Base-by-base conservation (phyloP, 768 basidiomycete genomes). In the Porpolomopsis calyptriformis region DNA sequence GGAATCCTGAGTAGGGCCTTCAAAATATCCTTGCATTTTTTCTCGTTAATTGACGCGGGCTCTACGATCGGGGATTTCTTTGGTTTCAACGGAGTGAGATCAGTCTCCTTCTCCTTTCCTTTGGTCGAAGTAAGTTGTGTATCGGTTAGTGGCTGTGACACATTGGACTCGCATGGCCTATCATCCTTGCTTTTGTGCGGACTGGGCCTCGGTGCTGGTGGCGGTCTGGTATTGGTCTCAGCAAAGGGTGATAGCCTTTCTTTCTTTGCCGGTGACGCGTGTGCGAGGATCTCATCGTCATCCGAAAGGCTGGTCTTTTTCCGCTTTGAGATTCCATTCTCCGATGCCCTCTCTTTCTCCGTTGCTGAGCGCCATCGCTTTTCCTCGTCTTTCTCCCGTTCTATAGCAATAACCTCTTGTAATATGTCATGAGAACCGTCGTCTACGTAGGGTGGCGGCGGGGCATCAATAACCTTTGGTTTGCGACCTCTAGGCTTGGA, bases 341-440 rank as follows among this genome's bases (percentile, higher is more conserved):
- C 51, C 16, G 58, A 43, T 40, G 66, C 68, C 46, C 62, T 70
- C 16, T 60, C 64, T 44, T 64, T 64, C 31, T 67, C 74, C n/a
- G 56, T 56, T 5, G 62, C 54, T 40, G 64, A 64, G 27, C 74
- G 70, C 22, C 69, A 69, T 23, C 72, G 72, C 20, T 39, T 46
- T 19, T 50, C 49, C 39, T 80, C 75, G 44, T 70, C 68, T 59
- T 79, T 75, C 61, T 80, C 77, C 45, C 74, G 69, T 57, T 88
- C 85, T 33, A 87, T 82, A 6, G 85, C 85, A 45, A 87, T 73
- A 16, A 89, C 84, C 58, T 88, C 85, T 58, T 86, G 82, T 2
- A 86, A 64, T 33, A 89, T 69, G 55, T 89, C 85, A 52, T 84
- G 78, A 23, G 81, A 83, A n/a, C 82, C 85, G 60, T 87, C 85